Evolutionary conservation across 805 yeast species (phyloP), one percentile per base, ranked within the genome.

Genomic region (Sungouiozyma intestinalis): DNA sequence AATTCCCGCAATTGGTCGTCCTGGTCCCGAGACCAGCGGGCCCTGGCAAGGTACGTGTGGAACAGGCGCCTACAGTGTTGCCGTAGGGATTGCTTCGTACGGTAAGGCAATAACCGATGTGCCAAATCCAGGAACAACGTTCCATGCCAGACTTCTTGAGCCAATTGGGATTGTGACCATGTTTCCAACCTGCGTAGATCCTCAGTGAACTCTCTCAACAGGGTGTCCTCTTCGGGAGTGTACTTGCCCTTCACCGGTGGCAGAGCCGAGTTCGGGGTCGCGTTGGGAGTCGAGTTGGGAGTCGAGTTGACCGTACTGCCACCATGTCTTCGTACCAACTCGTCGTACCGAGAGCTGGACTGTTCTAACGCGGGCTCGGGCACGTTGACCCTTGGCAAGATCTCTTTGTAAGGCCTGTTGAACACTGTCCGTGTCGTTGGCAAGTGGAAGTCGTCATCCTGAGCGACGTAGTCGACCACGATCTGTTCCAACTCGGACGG

Each of bases 1-100:
- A 82, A 64, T 41, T 69, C 69, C 3, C 73, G 73, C 37, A 87
- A 67, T 35, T 68, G 66, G 31, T 64, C 72, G 56, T 87, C 96
- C 44, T 86, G 95, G 42, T 75, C 82, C 4, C 73, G 64, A 1
- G 80, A 75, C 96, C 96, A 87, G 52, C 77, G 82, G 11, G 92
- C 96, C 41, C 95, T 68, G n/a, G 77, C 82, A 20, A 76, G 76
- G 54, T 85, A 87, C 29, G 82, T 74, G 60, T 87, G 94, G 56
- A 84, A 87, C 38, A 81, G 74, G 51, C 97, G 68, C 54, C 94
- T 69, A 2, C 87, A 87, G 57, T 87, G 96, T 58, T 87, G 86
- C 62, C 87, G 86, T 3, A 87, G 74, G 2, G 88, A 79, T 0
- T 95, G 88, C 33, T 94, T 67, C 0, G 92, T 77, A 55, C 96